Percentiles rank a stretch among this genome's conserved stretches.
phyloP scores from a whole-genome alignment of 2,329 filamentous ascomycete genomes.

The Exophiala lecanii-corni region DNA sequence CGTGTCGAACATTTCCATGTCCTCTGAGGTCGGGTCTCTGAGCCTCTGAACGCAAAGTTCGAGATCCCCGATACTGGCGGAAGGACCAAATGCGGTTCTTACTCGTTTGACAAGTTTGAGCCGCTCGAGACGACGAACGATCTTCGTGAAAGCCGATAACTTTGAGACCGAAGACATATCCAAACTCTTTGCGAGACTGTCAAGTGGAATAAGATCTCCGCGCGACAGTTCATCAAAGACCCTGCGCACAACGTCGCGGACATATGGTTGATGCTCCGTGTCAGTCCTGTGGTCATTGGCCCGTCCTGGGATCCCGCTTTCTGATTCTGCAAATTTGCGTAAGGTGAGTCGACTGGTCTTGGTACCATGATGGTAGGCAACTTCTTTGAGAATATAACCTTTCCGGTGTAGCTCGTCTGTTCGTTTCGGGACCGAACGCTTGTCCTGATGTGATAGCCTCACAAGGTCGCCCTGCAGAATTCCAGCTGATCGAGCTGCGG shows the following conservation, averaged over 20 bases:
- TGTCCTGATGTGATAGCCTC: slow-evolving; percentile 56
- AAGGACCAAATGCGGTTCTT: slow-evolving; percentile 39
- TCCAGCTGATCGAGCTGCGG: slow-evolving; percentile 49
- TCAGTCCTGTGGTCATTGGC: neutral
- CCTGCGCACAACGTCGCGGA: slow-evolving; percentile 20
- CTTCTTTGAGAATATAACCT: slow-evolving; percentile 58
- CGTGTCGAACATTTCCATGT: slow-evolving; percentile 39
- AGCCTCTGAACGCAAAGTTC: slow-evolving; percentile 43
- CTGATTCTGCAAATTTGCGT: slow-evolving; percentile 41
- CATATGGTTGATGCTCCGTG: slow-evolving; percentile 4
- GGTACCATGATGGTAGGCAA: slow-evolving; percentile 44
- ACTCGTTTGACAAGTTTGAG: slow-evolving; percentile 44
- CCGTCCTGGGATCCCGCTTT: slow-evolving; percentile 5
- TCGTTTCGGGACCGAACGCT: slow-evolving; percentile 58
- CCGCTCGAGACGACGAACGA: slow-evolving; percentile 42
- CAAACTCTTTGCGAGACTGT: slow-evolving; percentile 11
- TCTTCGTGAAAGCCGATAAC: slow-evolving; percentile 34
- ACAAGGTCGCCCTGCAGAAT: slow-evolving; percentile 56
- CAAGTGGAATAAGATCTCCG: slow-evolving; percentile 14
- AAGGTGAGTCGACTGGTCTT: slow-evolving; percentile 55
- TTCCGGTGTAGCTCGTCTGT: slow-evolving; percentile 54
- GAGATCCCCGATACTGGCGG: slow-evolving; percentile 31
- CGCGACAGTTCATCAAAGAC: slow-evolving; percentile 15
- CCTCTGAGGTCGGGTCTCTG: slow-evolving; percentile 37
- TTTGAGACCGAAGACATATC: slow-evolving; percentile 10